Percentiles rank a stretch among this genome's conserved stretches.
Evolutionary conservation across 2,329 filamentous ascomycete species (phyloP).

Genomic region (Pyrenophora seminiperda): DNA sequence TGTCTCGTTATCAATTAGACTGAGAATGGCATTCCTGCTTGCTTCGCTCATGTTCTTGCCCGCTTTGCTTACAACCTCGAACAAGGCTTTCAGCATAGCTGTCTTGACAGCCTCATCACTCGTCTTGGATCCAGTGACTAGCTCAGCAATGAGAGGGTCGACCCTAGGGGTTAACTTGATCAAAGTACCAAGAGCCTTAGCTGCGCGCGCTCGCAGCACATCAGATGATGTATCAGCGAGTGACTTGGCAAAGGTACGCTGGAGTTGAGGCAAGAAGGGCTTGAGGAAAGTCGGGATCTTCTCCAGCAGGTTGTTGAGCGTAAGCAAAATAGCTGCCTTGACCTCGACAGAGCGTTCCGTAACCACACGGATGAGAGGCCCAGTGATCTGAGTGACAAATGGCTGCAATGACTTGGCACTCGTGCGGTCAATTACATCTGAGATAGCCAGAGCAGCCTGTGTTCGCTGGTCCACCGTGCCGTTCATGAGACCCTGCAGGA

Average conservation of each 20-base stretch:
- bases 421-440: constrained; percentile 92
- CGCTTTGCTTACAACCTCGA: constrained; percentile 94
- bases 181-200: constrained; percentile 89
- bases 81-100: constrained; percentile 95
- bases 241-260: constrained; percentile 95
- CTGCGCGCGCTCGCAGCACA: constrained; percentile 81
- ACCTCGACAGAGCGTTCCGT: constrained; percentile 96
- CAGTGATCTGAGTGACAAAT: constrained; percentile 96
- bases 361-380: constrained; percentile 95
- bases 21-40: constrained; percentile 82
- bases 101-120: constrained; percentile 83
- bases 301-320: constrained; percentile 91
- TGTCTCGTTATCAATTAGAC: constrained; percentile 82
- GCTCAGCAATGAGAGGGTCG: constrained; percentile 88
- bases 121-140: constrained; percentile 95
- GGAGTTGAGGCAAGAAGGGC: constrained; percentile 94
- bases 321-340: constrained; percentile 91
- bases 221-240: constrained; percentile 93
- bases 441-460: constrained; percentile 89
- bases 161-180: constrained; percentile 96
- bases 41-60: constrained; percentile 92
- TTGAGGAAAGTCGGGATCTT: constrained; percentile 96
- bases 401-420: constrained; percentile 86
- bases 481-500: constrained; percentile 97
- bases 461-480: constrained; percentile 90